Percentiles rank a stretch among this genome's conserved stretches.
phyloP scores from a whole-genome alignment of 2,329 filamentous ascomycete species.

The Colletotrichum acutatum region DNA sequence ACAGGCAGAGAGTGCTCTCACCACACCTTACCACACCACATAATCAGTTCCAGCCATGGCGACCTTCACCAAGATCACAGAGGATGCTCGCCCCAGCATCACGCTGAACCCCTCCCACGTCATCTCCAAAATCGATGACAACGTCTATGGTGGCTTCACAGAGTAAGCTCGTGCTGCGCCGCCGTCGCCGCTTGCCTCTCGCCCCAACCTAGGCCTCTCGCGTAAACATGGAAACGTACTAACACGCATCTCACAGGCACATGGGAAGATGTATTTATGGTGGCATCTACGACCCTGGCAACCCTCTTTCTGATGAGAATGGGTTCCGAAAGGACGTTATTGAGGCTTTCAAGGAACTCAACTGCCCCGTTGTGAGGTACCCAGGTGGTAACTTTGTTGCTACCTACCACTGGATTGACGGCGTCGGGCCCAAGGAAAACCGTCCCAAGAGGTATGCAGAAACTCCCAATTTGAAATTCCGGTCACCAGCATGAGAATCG shows the following conservation, averaged over 20 bases:
- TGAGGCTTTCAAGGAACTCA: constrained; percentile 76
- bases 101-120: constrained; percentile 72
- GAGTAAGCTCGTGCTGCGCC: constrained; percentile 66
- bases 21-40: not conserved
- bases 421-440: constrained; percentile 77
- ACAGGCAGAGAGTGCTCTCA: not conserved
- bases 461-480: not conserved
- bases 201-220: not conserved
- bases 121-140: constrained; percentile 80
- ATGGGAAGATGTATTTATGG: constrained; percentile 92
- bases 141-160: constrained; percentile 86
- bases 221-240: not conserved
- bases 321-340: constrained; percentile 86
- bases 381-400: constrained; percentile 88
- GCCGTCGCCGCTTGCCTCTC: not conserved
- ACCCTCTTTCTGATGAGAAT: constrained; percentile 76
- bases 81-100: constrained; percentile 71
- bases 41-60: constrained; percentile 63
- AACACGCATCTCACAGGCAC: constrained; percentile 63
- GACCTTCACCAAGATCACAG: constrained; percentile 75
- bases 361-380: constrained; percentile 82
- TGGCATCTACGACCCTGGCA: constrained; percentile 84
- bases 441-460: constrained; percentile 60
- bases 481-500: not conserved
- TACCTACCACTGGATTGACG: constrained; percentile 88